Percentiles rank a stretch among this genome's conserved stretches.
phyloP scores from a whole-genome alignment of 2,329 filamentous ascomycete genomes.

The Epichloe hybrida region DNA sequence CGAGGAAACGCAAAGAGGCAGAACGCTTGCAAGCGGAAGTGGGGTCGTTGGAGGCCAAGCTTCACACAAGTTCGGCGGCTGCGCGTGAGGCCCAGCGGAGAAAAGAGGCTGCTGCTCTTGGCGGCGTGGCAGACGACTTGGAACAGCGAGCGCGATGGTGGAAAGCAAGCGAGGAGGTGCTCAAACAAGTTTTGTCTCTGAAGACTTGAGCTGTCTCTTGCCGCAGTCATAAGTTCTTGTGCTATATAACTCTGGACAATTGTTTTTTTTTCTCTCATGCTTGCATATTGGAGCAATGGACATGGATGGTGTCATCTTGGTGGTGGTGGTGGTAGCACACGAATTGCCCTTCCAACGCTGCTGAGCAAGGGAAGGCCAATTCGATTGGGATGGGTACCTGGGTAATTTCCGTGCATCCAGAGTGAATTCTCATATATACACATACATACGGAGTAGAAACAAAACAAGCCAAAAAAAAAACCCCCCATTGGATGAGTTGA shows the following conservation, averaged over 20 bases:
- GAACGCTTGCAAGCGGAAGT: constrained; percentile 56
- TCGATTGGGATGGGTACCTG: too few relatives aligned
- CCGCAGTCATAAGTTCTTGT: neutral
- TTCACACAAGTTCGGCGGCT: constrained; percentile 48
- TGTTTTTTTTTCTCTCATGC: neutral
- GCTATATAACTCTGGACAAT: neutral
- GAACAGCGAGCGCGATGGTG: constrained; percentile 68
- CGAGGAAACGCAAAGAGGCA: constrained; percentile 52
- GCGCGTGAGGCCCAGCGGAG: constrained; percentile 58
- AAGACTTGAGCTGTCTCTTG: constrained; percentile 16
- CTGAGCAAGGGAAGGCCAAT: too few relatives aligned
- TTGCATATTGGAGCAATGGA: neutral
- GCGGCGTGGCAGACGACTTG: constrained; percentile 56
- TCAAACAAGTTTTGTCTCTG: constrained; percentile 51
- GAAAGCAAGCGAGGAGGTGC: constrained; percentile 49
- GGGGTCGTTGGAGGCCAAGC: constrained; percentile 52
- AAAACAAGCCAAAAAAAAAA: too few relatives aligned
- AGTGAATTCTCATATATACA: too few relatives aligned
- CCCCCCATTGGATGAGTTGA: too few relatives aligned
- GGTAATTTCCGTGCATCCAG: too few relatives aligned
- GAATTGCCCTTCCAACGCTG: too few relatives aligned
- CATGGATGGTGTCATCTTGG: neutral
- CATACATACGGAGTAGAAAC: too few relatives aligned
- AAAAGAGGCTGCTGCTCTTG: constrained; percentile 53
- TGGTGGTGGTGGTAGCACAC: too few relatives aligned